Percentiles rank a stretch among this genome's conserved stretches.
These are phyloP conservation scores for Zizania palustris DNA, from an alignment of 202 grass and related monocot genomes.

Conservation along the genomic window DNA sequence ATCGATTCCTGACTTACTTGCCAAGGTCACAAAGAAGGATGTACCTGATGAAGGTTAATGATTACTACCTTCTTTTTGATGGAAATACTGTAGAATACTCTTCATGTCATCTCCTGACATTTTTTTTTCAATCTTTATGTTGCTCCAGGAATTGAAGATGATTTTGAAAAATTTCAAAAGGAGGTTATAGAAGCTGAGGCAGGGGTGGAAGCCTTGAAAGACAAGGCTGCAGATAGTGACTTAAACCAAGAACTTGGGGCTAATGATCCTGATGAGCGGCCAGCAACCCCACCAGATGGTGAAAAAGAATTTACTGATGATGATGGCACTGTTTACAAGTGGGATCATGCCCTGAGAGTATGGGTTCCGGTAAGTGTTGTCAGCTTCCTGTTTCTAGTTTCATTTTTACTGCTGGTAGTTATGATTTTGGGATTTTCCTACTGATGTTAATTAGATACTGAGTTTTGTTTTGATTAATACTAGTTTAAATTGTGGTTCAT, in stretches of 20 bases:
- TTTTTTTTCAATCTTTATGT: slow-evolving; percentile 25
- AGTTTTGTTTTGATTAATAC: slow-evolving; percentile 5
- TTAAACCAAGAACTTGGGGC: slow-evolving; percentile 29
- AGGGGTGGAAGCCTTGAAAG: slow-evolving; percentile 51
- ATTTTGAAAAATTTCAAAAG: slow-evolving; percentile 82
- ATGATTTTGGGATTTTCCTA: not conserved
- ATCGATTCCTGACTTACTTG: slow-evolving; percentile 58
- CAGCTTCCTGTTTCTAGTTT: not conserved
- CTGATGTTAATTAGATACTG: not conserved
- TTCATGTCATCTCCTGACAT: slow-evolving; percentile 19
- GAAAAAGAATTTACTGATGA: slow-evolving; percentile 98
- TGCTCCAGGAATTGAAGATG: slow-evolving; percentile 59
- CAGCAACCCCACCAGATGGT: slow-evolving; percentile 78
- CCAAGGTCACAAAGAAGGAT: slow-evolving; percentile 33
- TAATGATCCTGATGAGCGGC: slow-evolving; percentile 54
- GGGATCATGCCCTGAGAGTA: slow-evolving; percentile 73
- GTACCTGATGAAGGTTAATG: slow-evolving; percentile 50
- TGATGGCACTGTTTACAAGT: slow-evolving; percentile 91
- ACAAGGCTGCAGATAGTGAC: slow-evolving; percentile 30
- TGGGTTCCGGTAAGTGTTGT: slow-evolving; percentile 90
- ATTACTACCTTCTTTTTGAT: slow-evolving; percentile 8
- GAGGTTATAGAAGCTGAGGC: slow-evolving; percentile 68
- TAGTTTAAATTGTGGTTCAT: not conserved
- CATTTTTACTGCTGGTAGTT: not conserved
- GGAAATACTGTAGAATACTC: not conserved